A percentile compares a stretch with the other conserved stretches of the same genome.
Conservation (phyloP, 1,139 yeast species). For the Trichomonascaceae sp. region DNA sequence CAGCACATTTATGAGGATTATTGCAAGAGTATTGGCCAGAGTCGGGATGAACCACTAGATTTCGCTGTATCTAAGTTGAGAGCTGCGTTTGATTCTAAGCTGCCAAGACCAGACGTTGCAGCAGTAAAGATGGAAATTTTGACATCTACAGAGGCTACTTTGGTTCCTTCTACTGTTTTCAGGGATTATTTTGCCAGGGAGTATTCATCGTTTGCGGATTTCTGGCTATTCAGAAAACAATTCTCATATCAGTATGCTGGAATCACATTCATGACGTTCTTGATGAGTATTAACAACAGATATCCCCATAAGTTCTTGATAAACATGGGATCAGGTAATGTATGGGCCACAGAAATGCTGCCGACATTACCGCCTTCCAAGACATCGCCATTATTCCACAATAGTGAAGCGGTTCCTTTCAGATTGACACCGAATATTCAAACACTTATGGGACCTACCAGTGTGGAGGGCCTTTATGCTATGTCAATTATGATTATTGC, state of each 20-base stretch:
- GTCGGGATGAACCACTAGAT: constrained; percentile 85
- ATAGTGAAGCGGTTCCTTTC: constrained; percentile 94
- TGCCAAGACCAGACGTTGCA: constrained; percentile 87
- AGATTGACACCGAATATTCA: constrained; percentile 94
- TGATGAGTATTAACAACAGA: constrained; percentile 91
- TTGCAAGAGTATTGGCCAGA: constrained; percentile 67
- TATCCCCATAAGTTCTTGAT: constrained; percentile 91
- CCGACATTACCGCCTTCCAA: constrained; percentile 54
- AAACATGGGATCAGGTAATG: constrained; percentile 75
- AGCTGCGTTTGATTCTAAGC: constrained; percentile 86
- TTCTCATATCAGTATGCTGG: constrained; percentile 96
- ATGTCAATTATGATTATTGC: constrained; percentile 83
- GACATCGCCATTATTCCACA: constrained; percentile 84
- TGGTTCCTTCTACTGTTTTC: constrained; percentile 82
- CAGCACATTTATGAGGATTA: constrained; percentile 84
- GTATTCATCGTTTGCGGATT: constrained; percentile 80
- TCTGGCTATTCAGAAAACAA: constrained; percentile 95
- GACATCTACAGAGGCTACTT: constrained; percentile 77
- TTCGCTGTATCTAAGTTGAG: constrained; percentile 81
- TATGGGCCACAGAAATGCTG: constrained; percentile 93
- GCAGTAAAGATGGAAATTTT: constrained; percentile 87
- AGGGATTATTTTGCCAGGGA: constrained; percentile 59
- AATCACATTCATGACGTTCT: constrained; percentile 83
- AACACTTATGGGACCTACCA: constrained; percentile 85
- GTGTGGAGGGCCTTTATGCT: constrained; percentile 85